Percentiles rank a stretch among this genome's conserved stretches.
phyloP scores from a whole-genome alignment of 108 stramenopile species.

The Cyclotella atomus region DNA sequence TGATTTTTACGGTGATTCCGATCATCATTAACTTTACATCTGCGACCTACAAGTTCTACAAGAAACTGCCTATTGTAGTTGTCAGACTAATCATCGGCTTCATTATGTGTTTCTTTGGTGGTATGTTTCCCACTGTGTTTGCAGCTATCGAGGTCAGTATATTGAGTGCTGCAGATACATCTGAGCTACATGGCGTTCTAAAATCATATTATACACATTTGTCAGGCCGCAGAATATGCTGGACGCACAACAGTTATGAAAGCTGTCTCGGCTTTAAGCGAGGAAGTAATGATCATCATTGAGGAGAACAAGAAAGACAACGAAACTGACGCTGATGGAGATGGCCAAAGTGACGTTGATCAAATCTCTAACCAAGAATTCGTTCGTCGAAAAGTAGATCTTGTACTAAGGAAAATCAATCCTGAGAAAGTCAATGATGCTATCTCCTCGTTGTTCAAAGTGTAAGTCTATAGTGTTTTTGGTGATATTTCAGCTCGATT shows the following conservation, averaged over 20 bases:
- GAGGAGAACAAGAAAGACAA: conserved; percentile 93
- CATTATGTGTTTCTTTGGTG: conserved; percentile 95
- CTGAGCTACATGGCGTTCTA: too few species aligned
- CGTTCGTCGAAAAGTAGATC: conserved; percentile 77
- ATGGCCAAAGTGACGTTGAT: conserved; percentile 80
- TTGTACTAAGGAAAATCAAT: conserved; percentile 88
- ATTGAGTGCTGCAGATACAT: not conserved
- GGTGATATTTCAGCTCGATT: too few species aligned
- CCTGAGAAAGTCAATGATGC: conserved; percentile 85
- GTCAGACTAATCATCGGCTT: conserved; percentile 73
- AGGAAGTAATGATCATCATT: conserved; percentile 73
- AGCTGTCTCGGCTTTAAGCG: conserved; percentile 63
- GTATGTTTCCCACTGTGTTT: conserved; percentile 89
- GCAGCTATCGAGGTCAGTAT: conserved; percentile 67
- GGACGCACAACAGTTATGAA: conserved; percentile 71
- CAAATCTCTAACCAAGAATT: conserved; percentile 74
- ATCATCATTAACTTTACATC: conserved; percentile 29
- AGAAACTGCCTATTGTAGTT: conserved; percentile 60
- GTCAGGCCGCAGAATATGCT: conserved; percentile 86
- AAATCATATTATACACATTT: too few species aligned
- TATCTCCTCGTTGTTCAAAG: conserved; percentile 61
- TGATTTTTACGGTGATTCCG: conserved; percentile 45
- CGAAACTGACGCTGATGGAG: conserved; percentile 75
- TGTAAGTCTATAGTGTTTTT: not conserved
- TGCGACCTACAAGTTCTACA: conserved; percentile 36